phyloP scores from a whole-genome alignment of 768 basidiomycete genomes.

The Rhizopogon sp. region DNA sequence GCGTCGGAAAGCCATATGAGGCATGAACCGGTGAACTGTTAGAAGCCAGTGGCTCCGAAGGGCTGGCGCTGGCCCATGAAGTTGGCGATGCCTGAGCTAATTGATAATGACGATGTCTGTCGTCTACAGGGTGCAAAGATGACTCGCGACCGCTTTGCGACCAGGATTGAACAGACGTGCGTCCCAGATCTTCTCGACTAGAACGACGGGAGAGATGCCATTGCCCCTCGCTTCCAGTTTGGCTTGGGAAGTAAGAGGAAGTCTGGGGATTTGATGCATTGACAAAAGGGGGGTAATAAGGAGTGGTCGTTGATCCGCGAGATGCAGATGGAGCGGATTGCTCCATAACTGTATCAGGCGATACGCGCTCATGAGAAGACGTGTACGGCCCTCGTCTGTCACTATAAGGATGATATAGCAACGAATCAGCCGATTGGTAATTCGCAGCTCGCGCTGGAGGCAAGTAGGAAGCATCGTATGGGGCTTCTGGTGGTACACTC shows the following conservation, averaged over 20 bases:
- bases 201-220: conserved; percentile 1
- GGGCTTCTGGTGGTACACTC: conserved; percentile 16
- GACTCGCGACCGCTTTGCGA: conserved; percentile 19
- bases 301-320: conserved; percentile 19
- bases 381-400: conserved; percentile 22
- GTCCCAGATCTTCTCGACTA: conserved; percentile 17
- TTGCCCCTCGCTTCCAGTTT: conserved; percentile 16
- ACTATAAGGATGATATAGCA: conserved; percentile 18
- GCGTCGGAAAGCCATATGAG: conserved; percentile 43
- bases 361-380: conserved; percentile 18
- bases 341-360: conserved; percentile 19
- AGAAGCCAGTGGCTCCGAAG: conserved; percentile 20
- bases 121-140: conserved; percentile 11
- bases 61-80: conserved; percentile 15
- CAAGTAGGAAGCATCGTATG: conserved; percentile 9
- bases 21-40: conserved; percentile 15
- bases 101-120: conserved; percentile 27
- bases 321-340: conserved; percentile 17
- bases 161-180: conserved; percentile 19
- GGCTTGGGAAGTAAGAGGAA: conserved; percentile 20
- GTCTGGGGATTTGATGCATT: conserved; percentile 20
- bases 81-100: conserved; percentile 17
- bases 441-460: conserved; percentile 14
- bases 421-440: conserved; percentile 20
- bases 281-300: conserved; percentile 22